Evolutionary conservation across 2,329 filamentous ascomycete genomes (phyloP).

Genomic region (Fusarium proliferatum): DNA sequence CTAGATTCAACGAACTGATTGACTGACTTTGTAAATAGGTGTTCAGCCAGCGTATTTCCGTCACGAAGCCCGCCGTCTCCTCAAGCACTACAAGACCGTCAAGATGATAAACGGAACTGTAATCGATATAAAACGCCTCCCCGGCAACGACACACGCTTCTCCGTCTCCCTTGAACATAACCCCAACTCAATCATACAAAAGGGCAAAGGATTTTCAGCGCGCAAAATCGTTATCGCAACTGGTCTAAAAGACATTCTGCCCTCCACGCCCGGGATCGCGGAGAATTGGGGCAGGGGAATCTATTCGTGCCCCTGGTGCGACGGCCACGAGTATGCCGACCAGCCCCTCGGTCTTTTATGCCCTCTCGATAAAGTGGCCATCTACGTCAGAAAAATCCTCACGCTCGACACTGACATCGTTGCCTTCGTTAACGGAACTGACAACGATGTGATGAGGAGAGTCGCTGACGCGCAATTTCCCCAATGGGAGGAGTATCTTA

Average conservation of each 20-base stretch:
- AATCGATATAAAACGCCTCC: slow-evolving; percentile 52
- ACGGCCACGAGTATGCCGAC: slow-evolving; percentile 70
- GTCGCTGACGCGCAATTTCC: slow-evolving; percentile 54
- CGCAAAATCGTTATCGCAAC: slow-evolving; percentile 69
- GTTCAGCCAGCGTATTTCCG: slow-evolving; percentile 66
- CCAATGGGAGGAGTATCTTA: slow-evolving; percentile 61
- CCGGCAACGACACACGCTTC: slow-evolving; percentile 58
- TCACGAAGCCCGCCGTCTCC: slow-evolving; percentile 62
- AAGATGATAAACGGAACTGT: slow-evolving; percentile 65
- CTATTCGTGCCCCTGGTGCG: slow-evolving; percentile 74
- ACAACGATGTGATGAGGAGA: slow-evolving; percentile 57
- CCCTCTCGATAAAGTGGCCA: slow-evolving; percentile 56
- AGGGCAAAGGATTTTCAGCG: slow-evolving; percentile 43
- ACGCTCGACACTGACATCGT: slow-evolving; percentile 67
- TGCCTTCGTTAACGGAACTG: slow-evolving; percentile 69
- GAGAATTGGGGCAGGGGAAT: slow-evolving; percentile 70
- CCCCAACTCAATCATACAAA: no score
- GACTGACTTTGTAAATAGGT: slow-evolving; percentile 50
- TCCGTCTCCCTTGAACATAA: slow-evolving; percentile 44
- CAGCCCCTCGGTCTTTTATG: slow-evolving; percentile 66
- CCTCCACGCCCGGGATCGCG: slow-evolving; percentile 63
- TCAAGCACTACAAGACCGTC: slow-evolving; percentile 62
- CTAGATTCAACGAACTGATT: accelerated
- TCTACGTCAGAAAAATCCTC: slow-evolving; percentile 61
- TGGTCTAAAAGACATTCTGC: slow-evolving; percentile 66